Evolutionary conservation across 176 grass and related monocot genomes (phyloP), one percentile per base, ranked within the genome.

Genomic region (Avena insularis): DNA sequence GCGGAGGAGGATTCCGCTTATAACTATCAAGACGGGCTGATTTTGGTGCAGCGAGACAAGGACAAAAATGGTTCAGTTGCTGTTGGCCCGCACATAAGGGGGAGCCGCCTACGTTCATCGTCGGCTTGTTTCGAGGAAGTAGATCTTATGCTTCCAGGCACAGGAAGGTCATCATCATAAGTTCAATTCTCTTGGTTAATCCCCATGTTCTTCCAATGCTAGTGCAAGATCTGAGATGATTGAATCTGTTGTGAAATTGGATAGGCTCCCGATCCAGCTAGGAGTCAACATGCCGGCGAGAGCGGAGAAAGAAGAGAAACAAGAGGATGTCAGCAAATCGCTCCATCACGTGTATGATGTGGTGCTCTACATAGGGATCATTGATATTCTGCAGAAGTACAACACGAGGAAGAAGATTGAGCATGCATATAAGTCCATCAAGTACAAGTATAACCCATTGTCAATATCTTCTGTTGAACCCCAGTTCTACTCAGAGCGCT

Each of bases 201-300:
- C 13, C 46, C 16, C 46, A 2, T 75, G 72, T 51, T 75, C 46
- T 29, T 75, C 2, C 21, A 27, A 51, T 29, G 47, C 21, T 51
- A 75, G 51, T 75, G 12, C 51, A 75, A 51, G 72, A 75, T 51
- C 72, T 51, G 46, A 50, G 46, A 75, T 75, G 21, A 15, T 50
- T 73, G 9, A 77, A 79, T 71, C 16, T 75, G 1, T 50, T 75
- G 29, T 27, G 82, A 99, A 75, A 75, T 51, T 51, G n/a, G 54
- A n/a, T 80, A 99, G 97, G 89, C 92, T 99, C 49, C 97, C 94
- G 51, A 91, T 99, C 85, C 94, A 99, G 83, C 87, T 99, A 65
- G 97, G 97, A 63, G 97, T 99, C 33, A 99, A 99, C 92, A 89
- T 99, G 97, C 97, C 97, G 45, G 94, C 94, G n/a, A 94, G 94